A percentile compares a stretch with the other conserved stretches of the same genome.
Evolutionary conservation across 148 eudicot genomes (phyloP).

Genomic region (Amaranthus hypochondriacus): DNA sequence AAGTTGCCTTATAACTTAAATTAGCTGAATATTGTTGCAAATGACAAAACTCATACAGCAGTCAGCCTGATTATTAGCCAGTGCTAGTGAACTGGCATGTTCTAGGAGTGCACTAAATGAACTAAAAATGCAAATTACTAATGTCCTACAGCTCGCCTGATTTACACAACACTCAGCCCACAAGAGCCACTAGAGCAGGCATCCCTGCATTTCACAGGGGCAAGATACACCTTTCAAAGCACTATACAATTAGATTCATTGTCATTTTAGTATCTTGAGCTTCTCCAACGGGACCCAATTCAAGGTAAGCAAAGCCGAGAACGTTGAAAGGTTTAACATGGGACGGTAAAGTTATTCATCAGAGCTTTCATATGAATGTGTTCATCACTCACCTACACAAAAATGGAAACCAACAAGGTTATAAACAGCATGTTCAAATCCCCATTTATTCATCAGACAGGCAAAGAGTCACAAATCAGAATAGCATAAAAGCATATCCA

Average conservation of each 20-base stretch:
- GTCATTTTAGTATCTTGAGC: neutral
- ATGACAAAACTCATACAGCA: neutral
- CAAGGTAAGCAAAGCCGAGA: neutral
- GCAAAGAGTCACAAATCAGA: neutral
- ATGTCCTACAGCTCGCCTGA: neutral
- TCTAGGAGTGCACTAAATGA: neutral
- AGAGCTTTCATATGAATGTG: neutral
- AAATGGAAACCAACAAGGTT: neutral
- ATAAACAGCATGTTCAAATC: neutral
- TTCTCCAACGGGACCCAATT: slow-evolving; percentile 9
- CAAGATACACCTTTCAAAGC: slow-evolving; percentile 11
- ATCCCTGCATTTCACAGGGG: slow-evolving; percentile 3
- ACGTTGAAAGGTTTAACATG: neutral
- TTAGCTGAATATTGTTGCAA: slow-evolving; percentile 15
- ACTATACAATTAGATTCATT: slow-evolving; percentile 15
- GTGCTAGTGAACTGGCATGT: neutral
- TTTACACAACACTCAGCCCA: neutral
- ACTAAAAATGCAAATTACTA: neutral
- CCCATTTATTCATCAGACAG: neutral
- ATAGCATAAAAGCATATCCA: neutral
- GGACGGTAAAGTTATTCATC: neutral
- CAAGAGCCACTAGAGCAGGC: neutral
- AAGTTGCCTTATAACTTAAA: neutral
- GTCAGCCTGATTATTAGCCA: slow-evolving; percentile 4
- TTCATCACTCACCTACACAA: slow-evolving; percentile 21